Percentiles rank a stretch among this genome's conserved stretches.
These are phyloP conservation scores for Erucastrum elatum DNA, from an alignment of 345 rosid species.

Conservation along the genomic window DNA sequence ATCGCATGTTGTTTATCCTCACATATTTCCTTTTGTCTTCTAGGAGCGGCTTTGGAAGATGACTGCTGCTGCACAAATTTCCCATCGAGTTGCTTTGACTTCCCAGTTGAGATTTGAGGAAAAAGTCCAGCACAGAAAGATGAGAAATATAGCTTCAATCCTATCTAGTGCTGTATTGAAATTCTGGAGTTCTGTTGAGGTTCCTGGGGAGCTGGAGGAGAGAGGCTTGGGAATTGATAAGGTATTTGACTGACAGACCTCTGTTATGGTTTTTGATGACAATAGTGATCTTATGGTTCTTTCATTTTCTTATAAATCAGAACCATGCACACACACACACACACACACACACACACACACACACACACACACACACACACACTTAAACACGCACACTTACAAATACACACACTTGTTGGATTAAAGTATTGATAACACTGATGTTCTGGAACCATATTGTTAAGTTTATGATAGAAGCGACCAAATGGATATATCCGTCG, in stretches of 20 bases:
- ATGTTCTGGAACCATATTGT: slow-evolving; percentile 24
- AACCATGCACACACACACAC: not conserved
- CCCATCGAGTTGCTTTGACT: slow-evolving; percentile 65
- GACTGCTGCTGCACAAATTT: slow-evolving; percentile 94
- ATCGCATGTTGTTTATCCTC: not conserved
- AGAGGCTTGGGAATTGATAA: slow-evolving; percentile 28
- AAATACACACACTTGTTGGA: not conserved
- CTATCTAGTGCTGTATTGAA: slow-evolving; percentile 82
- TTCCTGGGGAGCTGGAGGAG: slow-evolving; percentile 43
- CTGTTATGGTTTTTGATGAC: slow-evolving; percentile 18
- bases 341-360: no score
- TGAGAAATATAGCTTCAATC: slow-evolving; percentile 60
- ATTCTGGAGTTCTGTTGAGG: slow-evolving; percentile 81
- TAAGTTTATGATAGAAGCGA: slow-evolving; percentile 19
- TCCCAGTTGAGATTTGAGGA: slow-evolving; percentile 61
- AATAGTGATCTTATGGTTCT: slow-evolving; percentile 11
- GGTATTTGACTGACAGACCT: slow-evolving; percentile 34
- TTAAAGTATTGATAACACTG: slow-evolving; percentile 14
- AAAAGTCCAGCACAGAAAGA: slow-evolving; percentile 50
- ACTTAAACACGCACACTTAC: no score
- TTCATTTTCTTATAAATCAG: slow-evolving; percentile 11
- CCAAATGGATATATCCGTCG: slow-evolving; percentile 3
- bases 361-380: not conserved
- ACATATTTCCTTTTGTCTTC: slow-evolving; percentile 17
- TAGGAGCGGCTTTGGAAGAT: slow-evolving; percentile 99